Evolutionary conservation across 768 basidiomycete genomes (phyloP).

Genomic region (Fistulinella prunicolor): DNA sequence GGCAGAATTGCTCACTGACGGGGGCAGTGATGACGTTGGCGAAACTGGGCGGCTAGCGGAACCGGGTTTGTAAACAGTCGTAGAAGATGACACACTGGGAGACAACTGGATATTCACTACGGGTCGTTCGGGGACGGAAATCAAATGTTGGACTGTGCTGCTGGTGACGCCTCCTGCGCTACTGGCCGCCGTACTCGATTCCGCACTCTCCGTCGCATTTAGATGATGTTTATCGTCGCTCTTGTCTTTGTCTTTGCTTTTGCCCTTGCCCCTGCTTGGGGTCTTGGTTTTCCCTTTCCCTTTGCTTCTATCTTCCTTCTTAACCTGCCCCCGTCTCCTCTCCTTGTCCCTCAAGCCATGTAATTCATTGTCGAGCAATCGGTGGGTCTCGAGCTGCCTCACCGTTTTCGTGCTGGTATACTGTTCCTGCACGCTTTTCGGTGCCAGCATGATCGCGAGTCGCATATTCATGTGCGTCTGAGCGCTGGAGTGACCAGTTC

Average conservation of each 20-base stretch:
- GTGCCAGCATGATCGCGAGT: slow-evolving; percentile 58
- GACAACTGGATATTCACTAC: slow-evolving; percentile 14
- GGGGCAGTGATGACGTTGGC: slow-evolving; percentile 10
- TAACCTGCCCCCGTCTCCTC: slow-evolving; percentile 8
- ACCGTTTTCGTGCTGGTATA: slow-evolving; percentile 77
- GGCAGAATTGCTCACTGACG: slow-evolving; percentile 5
- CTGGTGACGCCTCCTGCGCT: slow-evolving; percentile 27
- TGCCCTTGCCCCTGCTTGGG: slow-evolving; percentile 32
- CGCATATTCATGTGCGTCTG: slow-evolving; percentile 29
- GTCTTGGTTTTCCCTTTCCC: slow-evolving; percentile 18
- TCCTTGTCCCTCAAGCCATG: slow-evolving; percentile 21
- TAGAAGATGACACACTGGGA: slow-evolving; percentile 20
- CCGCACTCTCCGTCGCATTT: slow-evolving; percentile 31
- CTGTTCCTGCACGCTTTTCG: slow-evolving; percentile 72
- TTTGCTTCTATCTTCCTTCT: slow-evolving; percentile 19
- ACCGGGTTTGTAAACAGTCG: slow-evolving; percentile 1
- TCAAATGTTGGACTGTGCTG: slow-evolving; percentile 3
- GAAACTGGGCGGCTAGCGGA: slow-evolving; percentile 22
- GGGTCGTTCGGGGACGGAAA: slow-evolving; percentile 9
- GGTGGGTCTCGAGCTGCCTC: slow-evolving; percentile 62
- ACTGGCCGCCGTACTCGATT: slow-evolving; percentile 30
- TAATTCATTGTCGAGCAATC: slow-evolving; percentile 51
- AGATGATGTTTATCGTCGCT: slow-evolving; percentile 29
- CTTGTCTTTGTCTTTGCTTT: slow-evolving; percentile 30
- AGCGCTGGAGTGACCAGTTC: slow-evolving; percentile 7